Base-by-base conservation (phyloP, 495 filamentous ascomycete genomes). In the Penicillium atrosanguineum region DNA sequence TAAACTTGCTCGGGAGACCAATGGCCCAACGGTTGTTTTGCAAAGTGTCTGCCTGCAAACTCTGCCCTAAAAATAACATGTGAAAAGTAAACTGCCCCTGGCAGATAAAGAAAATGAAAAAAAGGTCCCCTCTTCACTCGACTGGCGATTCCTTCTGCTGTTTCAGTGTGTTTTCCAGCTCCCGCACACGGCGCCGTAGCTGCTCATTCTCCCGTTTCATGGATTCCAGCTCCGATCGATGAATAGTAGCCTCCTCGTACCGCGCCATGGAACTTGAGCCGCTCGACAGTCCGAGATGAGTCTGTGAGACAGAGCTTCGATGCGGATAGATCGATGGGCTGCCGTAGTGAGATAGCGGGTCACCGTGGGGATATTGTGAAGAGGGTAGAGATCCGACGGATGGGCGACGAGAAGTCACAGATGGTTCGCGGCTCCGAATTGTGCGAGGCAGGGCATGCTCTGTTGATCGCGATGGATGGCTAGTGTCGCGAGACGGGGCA, bases 201-300 rank as follows among this genome's bases (percentile, higher is more conserved):
- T 75, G 65, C 50, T 95, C 91, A 61, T 96, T 96, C 72, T 96
- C 91, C 9, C 79, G 73, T 69, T 87, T 90, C 36, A 87, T 81
- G 6, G 70, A 69, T 43, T 95, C 90, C 12, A 94, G 61, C 62
- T 95, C 90, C 44, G 77, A 75, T 38, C 83, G 79, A 50, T 89
- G 86, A 46, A 81, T 77, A 0, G 82, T 77, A 3, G 81, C 79
- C 66, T 95, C 90, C 59, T 93, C 88, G 63, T 87, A 88, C 5
- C 87, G 50, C 20, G 58, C 44, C 38, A 68, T 43, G 36, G 67
- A 47, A 37, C 42, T 52, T 25, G 67, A 46, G 40, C 44, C 53
- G 51, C 62, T 50, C 7, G 62, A 63, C 0, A 60, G 31, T n/a
- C 64, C 62, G 19, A 67, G 60, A 31, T 66, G 69, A 1, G 56